phyloP scores from a whole-genome alignment of 108 stramenopile genomes.

The Nitzschia inconspicua region DNA sequence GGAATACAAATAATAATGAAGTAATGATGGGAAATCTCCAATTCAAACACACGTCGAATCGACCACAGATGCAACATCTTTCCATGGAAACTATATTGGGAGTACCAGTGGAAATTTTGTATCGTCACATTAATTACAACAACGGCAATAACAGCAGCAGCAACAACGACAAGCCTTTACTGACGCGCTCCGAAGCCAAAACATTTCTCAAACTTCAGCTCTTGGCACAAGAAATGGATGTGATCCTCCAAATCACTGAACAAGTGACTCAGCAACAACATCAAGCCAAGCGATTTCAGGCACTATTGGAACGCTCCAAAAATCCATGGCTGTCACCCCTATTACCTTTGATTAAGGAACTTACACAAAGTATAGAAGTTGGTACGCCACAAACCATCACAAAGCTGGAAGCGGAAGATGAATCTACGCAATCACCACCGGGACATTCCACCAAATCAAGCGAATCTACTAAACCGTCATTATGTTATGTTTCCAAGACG shows the following conservation, averaged over 20 bases:
- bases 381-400: no score
- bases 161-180: slow-evolving; percentile 8
- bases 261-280: not conserved
- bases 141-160: not conserved
- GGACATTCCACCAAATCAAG: no score
- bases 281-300: no score
- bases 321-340: not conserved
- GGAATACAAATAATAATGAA: no score
- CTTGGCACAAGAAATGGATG: slow-evolving; percentile 34
- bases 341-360: not conserved
- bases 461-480: no score
- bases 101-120: slow-evolving; percentile 24
- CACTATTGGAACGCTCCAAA: no score
- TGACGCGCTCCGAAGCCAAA: slow-evolving; percentile 31
- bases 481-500: no score
- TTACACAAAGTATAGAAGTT: no score
- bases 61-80: not conserved
- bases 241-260: not conserved
- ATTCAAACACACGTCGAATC: not conserved
- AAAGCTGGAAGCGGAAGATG: no score
- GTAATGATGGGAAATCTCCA: no score
- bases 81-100: slow-evolving; percentile 18
- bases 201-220: slow-evolving; percentile 21
- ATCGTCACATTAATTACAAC: slow-evolving; percentile 3
- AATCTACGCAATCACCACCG: no score